Percentiles rank a stretch among this genome's conserved stretches.
phyloP scores from a whole-genome alignment of 169 alveolate genomes.

The Plasmodium gonderi region DNA sequence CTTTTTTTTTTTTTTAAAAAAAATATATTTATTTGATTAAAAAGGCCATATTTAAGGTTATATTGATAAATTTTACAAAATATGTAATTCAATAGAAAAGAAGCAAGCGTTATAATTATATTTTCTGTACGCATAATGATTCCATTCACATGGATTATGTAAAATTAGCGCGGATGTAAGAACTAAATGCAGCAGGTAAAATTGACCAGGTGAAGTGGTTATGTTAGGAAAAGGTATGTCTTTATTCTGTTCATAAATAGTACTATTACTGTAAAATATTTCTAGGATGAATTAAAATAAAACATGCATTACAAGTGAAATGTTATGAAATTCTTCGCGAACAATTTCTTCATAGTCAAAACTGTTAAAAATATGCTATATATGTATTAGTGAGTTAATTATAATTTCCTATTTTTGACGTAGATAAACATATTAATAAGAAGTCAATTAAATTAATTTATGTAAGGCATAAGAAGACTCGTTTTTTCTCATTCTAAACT shows the following conservation, averaged over 20 bases:
- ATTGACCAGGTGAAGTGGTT: not conserved
- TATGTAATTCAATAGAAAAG: not conserved
- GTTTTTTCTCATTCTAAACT: not conserved
- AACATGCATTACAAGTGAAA: not conserved
- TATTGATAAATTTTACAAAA: not conserved
- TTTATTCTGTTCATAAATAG: not conserved
- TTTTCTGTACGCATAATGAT: not conserved
- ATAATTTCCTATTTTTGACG: not conserved
- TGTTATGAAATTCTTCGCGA: not conserved
- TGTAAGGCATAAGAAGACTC: not conserved
- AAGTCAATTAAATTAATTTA: not conserved
- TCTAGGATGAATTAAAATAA: not conserved
- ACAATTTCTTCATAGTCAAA: not conserved
- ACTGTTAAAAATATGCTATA: not conserved
- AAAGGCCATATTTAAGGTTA: not conserved
- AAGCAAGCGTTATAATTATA: not conserved
- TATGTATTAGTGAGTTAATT: not conserved
- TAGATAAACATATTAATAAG: not conserved
- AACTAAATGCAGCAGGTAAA: not conserved
- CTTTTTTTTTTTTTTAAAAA: not conserved
- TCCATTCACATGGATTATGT: not conserved
- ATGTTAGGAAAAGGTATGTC: not conserved
- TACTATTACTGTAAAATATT: not conserved
- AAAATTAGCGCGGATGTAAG: not conserved
- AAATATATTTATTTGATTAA: not conserved